phyloP scores from a whole-genome alignment of 1,284 basidiomycete genomes.

The Melanopsichium pennsylvanicum region DNA sequence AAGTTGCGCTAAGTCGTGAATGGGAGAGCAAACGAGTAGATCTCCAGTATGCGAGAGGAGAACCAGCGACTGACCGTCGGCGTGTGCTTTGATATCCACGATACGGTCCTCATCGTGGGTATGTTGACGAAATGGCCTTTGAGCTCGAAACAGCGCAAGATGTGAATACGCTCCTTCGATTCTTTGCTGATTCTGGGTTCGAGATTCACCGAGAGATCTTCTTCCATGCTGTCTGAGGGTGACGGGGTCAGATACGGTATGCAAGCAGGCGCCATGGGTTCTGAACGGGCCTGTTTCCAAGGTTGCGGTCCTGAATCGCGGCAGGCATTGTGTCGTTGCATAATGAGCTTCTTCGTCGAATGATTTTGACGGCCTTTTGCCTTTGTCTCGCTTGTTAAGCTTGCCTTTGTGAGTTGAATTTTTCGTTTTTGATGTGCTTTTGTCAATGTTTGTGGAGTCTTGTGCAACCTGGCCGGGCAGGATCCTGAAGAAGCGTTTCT shows the following conservation, averaged over 20 bases:
- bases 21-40: too few species aligned
- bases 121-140: background rate
- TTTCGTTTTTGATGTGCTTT: too few species aligned
- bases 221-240: conserved; percentile 10
- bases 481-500: conserved; percentile 48
- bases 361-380: too few species aligned
- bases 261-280: background rate
- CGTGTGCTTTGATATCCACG: conserved; percentile 2
- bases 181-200: background rate
- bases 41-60: too few species aligned
- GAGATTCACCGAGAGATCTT: background rate
- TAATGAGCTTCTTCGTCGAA: background rate
- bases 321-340: background rate
- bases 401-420: too few species aligned
- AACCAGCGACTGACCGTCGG: background rate
- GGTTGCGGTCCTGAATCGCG: too few species aligned
- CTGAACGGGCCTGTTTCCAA: background rate
- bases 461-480: background rate
- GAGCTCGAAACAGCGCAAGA: conserved; percentile 11
- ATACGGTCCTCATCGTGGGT: background rate
- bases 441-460: too few species aligned
- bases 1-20: too few species aligned
- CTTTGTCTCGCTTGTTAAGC: background rate
- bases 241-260: conserved; percentile 4
- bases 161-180: conserved; percentile 26